Evolutionary conservation across 2,329 filamentous ascomycete genomes (phyloP).

Genomic region (Chrysoporthe deuterocubensis): DNA sequence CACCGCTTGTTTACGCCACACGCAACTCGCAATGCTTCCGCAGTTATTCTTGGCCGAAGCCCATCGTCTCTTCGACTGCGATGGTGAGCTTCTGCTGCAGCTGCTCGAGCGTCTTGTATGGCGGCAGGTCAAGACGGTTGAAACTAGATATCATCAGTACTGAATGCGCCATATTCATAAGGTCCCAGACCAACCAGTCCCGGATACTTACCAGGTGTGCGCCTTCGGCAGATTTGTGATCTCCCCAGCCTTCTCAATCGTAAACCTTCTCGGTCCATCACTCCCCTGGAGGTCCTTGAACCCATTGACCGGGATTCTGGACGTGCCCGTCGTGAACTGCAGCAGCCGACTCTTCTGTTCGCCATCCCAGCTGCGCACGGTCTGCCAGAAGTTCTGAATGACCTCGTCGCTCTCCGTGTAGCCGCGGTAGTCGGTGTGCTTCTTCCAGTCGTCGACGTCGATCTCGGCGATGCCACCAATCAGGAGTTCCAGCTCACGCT

Average conservation of each 20-base stretch:
- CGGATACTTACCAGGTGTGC: constrained; percentile 83
- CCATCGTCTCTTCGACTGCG: constrained; percentile 97
- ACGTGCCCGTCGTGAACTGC: constrained; percentile 97
- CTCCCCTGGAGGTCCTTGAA: constrained; percentile 99
- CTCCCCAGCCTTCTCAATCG: constrained; percentile 97
- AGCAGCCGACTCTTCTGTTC: constrained; percentile 96
- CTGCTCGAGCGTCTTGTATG: constrained; percentile 86
- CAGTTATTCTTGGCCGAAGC: constrained; percentile 93
- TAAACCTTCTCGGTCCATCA: constrained; percentile 92
- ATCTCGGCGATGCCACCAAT: constrained; percentile 99
- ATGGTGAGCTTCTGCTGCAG: constrained; percentile 91
- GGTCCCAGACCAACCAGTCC: too few relatives aligned
- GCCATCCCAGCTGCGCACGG: constrained; percentile 93
- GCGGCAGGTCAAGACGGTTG: constrained; percentile 93
- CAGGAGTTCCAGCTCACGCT: constrained; percentile 92
- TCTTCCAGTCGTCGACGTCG: constrained; percentile 99
- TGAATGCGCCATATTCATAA: background rate
- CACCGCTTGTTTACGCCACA: background rate
- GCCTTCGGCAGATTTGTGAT: constrained; percentile 90
- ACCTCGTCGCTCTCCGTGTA: constrained; percentile 98
- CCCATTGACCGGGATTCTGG: constrained; percentile 96
- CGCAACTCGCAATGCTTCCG: background rate
- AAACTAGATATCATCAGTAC: constrained; percentile 62
- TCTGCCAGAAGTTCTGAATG: constrained; percentile 99
- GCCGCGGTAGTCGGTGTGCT: constrained; percentile 98